Evolutionary conservation across 2,329 filamentous ascomycete genomes (phyloP).

Genomic region (Fusarium temperatum): DNA sequence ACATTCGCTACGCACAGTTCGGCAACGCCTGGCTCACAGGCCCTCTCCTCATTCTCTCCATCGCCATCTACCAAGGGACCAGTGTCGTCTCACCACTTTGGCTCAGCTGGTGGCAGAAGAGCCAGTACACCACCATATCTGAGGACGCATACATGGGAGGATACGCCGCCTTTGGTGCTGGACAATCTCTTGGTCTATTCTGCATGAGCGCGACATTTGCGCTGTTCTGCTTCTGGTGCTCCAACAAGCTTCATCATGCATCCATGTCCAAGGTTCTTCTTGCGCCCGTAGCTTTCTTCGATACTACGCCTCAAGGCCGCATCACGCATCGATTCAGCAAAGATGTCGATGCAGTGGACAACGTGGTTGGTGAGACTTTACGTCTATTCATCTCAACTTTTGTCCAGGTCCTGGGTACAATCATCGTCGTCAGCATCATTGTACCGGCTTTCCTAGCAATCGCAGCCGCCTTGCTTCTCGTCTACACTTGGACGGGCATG

Average conservation of each 20-base stretch:
- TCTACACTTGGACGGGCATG: slow-evolving; percentile 22
- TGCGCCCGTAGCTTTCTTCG: slow-evolving; percentile 16
- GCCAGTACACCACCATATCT: neutral
- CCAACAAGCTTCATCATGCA: slow-evolving; percentile 19
- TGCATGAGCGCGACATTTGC: slow-evolving; percentile 18
- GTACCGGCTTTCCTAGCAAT: slow-evolving; percentile 16
- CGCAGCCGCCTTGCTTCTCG: neutral
- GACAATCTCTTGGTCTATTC: slow-evolving; percentile 13
- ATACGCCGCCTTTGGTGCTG: slow-evolving; percentile 11
- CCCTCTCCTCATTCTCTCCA: slow-evolving; percentile 5
- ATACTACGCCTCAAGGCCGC: slow-evolving; percentile 19
- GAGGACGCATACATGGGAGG: slow-evolving; percentile 25
- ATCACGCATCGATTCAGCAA: slow-evolving; percentile 26
- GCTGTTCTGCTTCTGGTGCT: slow-evolving; percentile 26
- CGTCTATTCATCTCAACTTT: slow-evolving; percentile 17
- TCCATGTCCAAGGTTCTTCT: slow-evolving; percentile 3
- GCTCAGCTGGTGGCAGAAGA: slow-evolving; percentile 28
- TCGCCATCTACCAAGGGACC: slow-evolving; percentile 14
- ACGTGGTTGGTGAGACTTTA: slow-evolving; percentile 14
- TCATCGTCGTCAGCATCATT: slow-evolving; percentile 21
- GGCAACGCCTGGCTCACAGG: slow-evolving; percentile 17
- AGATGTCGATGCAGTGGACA: slow-evolving; percentile 21
- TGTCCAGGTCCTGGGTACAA: slow-evolving; percentile 16
- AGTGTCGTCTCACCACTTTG: slow-evolving; percentile 21
- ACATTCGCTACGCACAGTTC: slow-evolving; percentile 20